Evolutionary conservation across 2,329 filamentous ascomycete genomes (phyloP).

Genomic region (Fusarium sp.): DNA sequence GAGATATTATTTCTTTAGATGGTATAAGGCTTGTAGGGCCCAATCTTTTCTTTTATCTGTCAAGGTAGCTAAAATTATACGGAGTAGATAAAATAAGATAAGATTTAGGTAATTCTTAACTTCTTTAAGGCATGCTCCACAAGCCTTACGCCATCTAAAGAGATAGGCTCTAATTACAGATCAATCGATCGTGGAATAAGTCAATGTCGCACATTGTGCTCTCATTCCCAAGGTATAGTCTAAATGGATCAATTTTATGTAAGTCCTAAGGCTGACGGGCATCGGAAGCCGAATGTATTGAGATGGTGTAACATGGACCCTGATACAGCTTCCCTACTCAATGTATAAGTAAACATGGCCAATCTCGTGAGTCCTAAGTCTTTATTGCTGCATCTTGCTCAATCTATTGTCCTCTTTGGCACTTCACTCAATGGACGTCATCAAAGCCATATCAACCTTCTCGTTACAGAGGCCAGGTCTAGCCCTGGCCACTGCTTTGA

Average conservation of each 20-base stretch:
- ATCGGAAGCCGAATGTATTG: background rate
- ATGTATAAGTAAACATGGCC: background rate
- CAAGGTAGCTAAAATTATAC: no score
- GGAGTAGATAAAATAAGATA: no score
- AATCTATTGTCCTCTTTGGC: accelerated
- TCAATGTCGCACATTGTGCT: background rate
- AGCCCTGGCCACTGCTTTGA: background rate
- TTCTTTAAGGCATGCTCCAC: no score
- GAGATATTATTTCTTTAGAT: no score
- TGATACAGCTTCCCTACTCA: no score
- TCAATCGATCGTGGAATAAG: background rate
- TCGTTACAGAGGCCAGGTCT: background rate
- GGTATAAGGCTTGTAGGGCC: no score
- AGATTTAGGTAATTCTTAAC: no score
- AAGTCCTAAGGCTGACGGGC: background rate
- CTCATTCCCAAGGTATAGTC: accelerated
- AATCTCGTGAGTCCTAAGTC: accelerated
- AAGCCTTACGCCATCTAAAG: no score
- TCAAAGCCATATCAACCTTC: background rate
- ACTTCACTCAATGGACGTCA: background rate
- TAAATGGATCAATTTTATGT: accelerated
- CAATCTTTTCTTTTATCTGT: no score
- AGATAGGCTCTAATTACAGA: background rate
- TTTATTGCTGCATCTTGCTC: no score
- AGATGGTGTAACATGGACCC: background rate